These are phyloP conservation scores for Citeromyces nyonsensis DNA, from an alignment of 805 yeast species.

Conservation along the genomic window DNA sequence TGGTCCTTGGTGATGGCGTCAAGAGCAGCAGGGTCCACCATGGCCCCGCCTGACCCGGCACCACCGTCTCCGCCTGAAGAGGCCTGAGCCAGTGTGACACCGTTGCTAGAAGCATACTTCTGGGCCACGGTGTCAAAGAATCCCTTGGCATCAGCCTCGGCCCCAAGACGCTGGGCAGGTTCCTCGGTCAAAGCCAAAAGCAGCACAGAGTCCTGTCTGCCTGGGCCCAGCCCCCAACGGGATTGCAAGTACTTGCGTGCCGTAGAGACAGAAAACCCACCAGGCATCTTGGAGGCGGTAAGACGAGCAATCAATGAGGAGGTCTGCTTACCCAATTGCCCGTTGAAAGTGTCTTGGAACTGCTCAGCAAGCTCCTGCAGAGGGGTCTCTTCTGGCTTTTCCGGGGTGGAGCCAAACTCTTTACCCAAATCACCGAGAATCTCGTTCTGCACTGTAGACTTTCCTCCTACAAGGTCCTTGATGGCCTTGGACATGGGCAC, in stretches of 20 bases:
- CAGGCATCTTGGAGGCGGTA: conserved; percentile 97
- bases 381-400: conserved; percentile 97
- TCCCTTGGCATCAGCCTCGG: conserved; percentile 82
- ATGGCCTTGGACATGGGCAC: conserved; percentile 85
- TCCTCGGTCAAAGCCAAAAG: conserved; percentile 75
- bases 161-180: conserved; percentile 77
- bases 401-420: conserved; percentile 96
- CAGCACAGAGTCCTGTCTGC: conserved; percentile 88
- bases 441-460: conserved; percentile 97
- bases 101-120: conserved; percentile 75
- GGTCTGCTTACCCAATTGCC: conserved; percentile 88
- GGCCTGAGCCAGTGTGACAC: conserved; percentile 60
- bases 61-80: conserved; percentile 34
- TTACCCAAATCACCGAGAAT: conserved; percentile 97
- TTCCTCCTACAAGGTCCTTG: conserved; percentile 96
- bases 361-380: conserved; percentile 88
- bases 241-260: conserved; percentile 88
- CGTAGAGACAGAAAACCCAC: conserved; percentile 88
- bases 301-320: conserved; percentile 79
- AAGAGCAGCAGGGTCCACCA: conserved; percentile 89
- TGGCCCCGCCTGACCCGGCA: conserved; percentile 67
- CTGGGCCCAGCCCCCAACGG: conserved; percentile 84
- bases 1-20: conserved; percentile 67
- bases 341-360: conserved; percentile 82
- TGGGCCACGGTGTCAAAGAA: conserved; percentile 72